Conservation (phyloP, 768 basidiomycete species). For the Suillus weaverae region DNA sequence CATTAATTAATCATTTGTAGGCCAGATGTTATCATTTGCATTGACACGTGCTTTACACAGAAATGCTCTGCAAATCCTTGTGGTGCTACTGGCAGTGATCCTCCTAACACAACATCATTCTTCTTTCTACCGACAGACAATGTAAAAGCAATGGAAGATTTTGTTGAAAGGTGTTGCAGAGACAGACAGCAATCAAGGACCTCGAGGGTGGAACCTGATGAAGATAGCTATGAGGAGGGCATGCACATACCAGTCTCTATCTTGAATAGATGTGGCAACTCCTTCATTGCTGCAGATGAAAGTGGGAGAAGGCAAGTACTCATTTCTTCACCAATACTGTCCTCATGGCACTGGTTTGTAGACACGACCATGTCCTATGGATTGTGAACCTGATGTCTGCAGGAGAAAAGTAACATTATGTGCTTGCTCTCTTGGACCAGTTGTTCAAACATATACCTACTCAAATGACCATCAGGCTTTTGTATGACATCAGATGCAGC, state of each 20-base stretch:
- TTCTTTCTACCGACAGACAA: neutral
- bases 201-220: neutral
- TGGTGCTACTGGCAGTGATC: constrained; percentile 5
- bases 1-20: constrained; percentile 10
- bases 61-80: constrained; percentile 21
- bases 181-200: neutral
- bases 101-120: neutral
- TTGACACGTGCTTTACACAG: constrained; percentile 38
- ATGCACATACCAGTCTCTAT: constrained; percentile 30
- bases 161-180: neutral
- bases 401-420: constrained; percentile 26
- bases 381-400: constrained; percentile 17
- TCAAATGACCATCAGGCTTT: constrained; percentile 13
- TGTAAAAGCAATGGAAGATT: constrained; percentile 6
- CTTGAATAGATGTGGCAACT: constrained; percentile 34
- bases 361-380: neutral
- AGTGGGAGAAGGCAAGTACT: constrained; percentile 20
- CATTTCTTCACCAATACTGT: constrained; percentile 21
- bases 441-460: constrained; percentile 21
- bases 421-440: constrained; percentile 17
- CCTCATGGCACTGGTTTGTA: constrained; percentile 24
- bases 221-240: constrained; percentile 18
- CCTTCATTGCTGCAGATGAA: constrained; percentile 25
- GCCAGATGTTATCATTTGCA: constrained; percentile 30
- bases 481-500: constrained; percentile 30